Percentiles rank a stretch among this genome's conserved stretches.
Evolutionary conservation across 176 grass and related monocot genomes (phyloP).

Genomic region (Eleusine indica): DNA sequence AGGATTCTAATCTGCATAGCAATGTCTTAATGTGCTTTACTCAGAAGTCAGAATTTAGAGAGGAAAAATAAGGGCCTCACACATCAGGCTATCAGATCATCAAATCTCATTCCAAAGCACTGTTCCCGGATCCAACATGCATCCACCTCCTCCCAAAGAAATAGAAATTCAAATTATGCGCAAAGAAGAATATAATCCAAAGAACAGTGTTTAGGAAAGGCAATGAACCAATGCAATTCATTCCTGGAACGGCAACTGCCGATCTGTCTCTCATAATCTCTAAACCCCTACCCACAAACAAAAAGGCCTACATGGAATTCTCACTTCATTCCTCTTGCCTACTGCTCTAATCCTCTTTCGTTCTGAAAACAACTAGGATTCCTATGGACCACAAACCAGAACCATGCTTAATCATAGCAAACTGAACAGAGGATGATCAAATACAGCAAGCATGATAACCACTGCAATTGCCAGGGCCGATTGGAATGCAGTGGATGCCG

Average conservation of each 20-base stretch:
- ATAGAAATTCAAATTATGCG: not conserved
- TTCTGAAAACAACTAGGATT: slow-evolving; percentile 37
- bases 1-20: not conserved
- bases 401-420: slow-evolving; percentile 27
- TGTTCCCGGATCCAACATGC: not conserved
- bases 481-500: slow-evolving; percentile 25
- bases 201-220: slow-evolving; percentile 1
- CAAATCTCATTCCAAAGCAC: slow-evolving; percentile 8
- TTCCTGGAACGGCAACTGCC: slow-evolving; percentile 4
- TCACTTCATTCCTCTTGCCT: slow-evolving; percentile 18
- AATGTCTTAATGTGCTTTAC: not conserved
- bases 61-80: not conserved
- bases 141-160: not conserved
- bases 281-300: slow-evolving; percentile 32
- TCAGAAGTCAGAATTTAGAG: not conserved
- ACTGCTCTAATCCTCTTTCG: slow-evolving; percentile 28
- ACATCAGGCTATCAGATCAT: not conserved
- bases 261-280: slow-evolving; percentile 23
- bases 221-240: slow-evolving; percentile 11
- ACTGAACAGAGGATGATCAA: not conserved
- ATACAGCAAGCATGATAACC: slow-evolving; percentile 34
- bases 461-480: slow-evolving; percentile 33
- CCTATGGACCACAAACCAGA: slow-evolving; percentile 31
- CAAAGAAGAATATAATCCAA: slow-evolving; percentile 31
- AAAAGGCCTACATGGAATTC: slow-evolving; percentile 35